A percentile compares a stretch with the other conserved stretches of the same genome.
Conservation (phyloP, 1,284 basidiomycete species). For the Marasmius oreades region DNA sequence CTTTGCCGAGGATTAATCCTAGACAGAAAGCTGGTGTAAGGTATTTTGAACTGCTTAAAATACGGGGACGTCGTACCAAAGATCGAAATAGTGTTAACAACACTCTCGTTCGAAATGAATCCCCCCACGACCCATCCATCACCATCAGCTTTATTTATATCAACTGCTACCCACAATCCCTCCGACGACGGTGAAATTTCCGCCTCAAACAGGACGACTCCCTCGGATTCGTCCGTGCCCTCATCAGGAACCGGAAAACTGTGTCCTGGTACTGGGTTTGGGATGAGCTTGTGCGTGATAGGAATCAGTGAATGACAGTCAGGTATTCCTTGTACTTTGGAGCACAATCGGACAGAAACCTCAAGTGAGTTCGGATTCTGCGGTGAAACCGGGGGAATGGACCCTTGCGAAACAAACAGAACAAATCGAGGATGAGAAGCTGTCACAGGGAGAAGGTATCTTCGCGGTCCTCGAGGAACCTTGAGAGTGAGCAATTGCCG, state of each 20-base stretch:
- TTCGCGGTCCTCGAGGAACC: conserved; percentile 39
- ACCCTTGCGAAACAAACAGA: conserved; percentile 59
- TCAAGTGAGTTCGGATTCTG: conserved; percentile 38
- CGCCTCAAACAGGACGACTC: conserved; percentile 59
- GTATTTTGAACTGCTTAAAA: conserved; percentile 20
- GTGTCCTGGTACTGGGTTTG: conserved; percentile 47
- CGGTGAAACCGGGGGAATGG: conserved; percentile 47
- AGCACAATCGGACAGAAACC: conserved; percentile 44
- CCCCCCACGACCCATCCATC: conserved; percentile 64
- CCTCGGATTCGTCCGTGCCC: conserved; percentile 72
- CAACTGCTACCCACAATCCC: conserved; percentile 46
- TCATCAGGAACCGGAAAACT: conserved; percentile 63
- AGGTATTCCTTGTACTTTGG: conserved; percentile 13
- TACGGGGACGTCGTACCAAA: conserved; percentile 39
- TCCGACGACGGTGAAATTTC: conserved; percentile 28
- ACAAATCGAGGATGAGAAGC: conserved; percentile 33
- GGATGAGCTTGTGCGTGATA: conserved; percentile 52
- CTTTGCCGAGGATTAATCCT: conserved; percentile 36
- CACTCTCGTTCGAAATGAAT: conserved; percentile 31
- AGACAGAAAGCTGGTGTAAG: conserved; percentile 16
- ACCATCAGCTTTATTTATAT: conserved; percentile 47
- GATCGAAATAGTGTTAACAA: conserved; percentile 32
- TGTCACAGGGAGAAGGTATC: conserved; percentile 49
- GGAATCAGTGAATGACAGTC: conserved; percentile 43
- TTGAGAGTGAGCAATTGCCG: conserved; percentile 39